Conservation (phyloP, 1,284 basidiomycete species). For the Malassezia globosa region DNA sequence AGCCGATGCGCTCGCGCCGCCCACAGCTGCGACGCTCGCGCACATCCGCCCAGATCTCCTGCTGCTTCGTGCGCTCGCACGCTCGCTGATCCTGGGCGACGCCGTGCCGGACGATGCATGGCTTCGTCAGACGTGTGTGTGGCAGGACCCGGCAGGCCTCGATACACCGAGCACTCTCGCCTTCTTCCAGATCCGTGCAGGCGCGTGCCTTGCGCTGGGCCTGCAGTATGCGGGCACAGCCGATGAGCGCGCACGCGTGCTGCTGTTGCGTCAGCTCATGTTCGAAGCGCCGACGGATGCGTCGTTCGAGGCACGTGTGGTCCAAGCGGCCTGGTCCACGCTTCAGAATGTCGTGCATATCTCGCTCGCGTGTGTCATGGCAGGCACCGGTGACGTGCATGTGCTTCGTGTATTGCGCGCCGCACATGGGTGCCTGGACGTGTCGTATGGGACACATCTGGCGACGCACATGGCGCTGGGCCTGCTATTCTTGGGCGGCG, state of each 20-base stretch:
- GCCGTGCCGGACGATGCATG: slow-evolving; percentile 61
- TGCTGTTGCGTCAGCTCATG: slow-evolving; percentile 64
- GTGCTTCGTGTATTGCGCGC: slow-evolving; percentile 76
- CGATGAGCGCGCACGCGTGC: slow-evolving; percentile 59
- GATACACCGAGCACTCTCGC: slow-evolving; percentile 28
- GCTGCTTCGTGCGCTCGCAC: slow-evolving; percentile 65
- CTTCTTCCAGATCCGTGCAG: slow-evolving; percentile 51
- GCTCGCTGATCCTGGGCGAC: slow-evolving; percentile 79
- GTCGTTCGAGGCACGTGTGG: slow-evolving; percentile 21
- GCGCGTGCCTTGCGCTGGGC: slow-evolving; percentile 78
- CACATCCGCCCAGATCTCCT: slow-evolving; percentile 77
- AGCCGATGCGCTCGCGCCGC: slow-evolving; percentile 69
- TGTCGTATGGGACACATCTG: slow-evolving; percentile 70
- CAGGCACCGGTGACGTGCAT: slow-evolving; percentile 86
- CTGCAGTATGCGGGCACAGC: slow-evolving; percentile 73
- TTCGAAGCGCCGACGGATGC: neutral
- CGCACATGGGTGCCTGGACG: slow-evolving; percentile 62
- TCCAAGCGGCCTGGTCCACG: slow-evolving; percentile 69
- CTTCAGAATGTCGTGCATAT: slow-evolving; percentile 77
- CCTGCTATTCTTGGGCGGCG: slow-evolving; percentile 82
- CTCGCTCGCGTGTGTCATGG: slow-evolving; percentile 79
- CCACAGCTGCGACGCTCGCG: slow-evolving; percentile 66
- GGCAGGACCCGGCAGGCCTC: slow-evolving; percentile 7
- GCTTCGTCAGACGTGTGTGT: slow-evolving; percentile 53
- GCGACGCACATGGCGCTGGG: slow-evolving; percentile 84